Evolutionary conservation across 2,329 filamentous ascomycete genomes (phyloP), one percentile per base, ranked within the genome.

Genomic region (Ophiocordyceps camponoti-saundersi): DNA sequence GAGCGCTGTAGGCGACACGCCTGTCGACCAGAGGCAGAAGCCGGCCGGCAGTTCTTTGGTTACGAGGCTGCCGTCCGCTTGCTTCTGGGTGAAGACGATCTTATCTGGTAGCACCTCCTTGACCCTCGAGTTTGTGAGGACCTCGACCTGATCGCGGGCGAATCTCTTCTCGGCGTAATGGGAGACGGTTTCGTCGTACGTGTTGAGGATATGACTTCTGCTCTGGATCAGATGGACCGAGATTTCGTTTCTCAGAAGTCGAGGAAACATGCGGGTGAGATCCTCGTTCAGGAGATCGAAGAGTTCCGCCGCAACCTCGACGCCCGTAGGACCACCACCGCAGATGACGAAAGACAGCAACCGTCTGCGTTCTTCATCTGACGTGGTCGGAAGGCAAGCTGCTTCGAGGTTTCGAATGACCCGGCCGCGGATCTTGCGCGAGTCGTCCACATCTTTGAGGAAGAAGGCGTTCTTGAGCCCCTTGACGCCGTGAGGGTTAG

Each of bases 221-320:
- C 87, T 94, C 60, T 98, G 92, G 51, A 98, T 95, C 44, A 98
- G 73, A 59, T 98, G 93, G 1, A 98, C 90, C 0, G 92, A 96
- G 44, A 98, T 94, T 61, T 98, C 88, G 60, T 96, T 96, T 51
- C 92, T 80, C n/a, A 98, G 66, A 29, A 98, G 78, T 51, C 80
- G 81, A 2, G 92, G 92, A 63, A 95, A 98, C 55, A 84, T 79
- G 46, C 74, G 71, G 42, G 81, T 81, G 42, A 98, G 65, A 60
- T 98, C 92, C 62, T 98, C 93, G 58, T 98, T 98, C 16, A 98
- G 72, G 62, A 98, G 80, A 63, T 98, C 92, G 61, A 85, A 96
- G 7, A 98, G 73, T 61, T 98, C 92, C 6, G 92, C 92, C 1
- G 93, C 93, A 57, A 98, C 98, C 61, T 98, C 92, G 34, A 98